Percentiles rank a stretch among this genome's conserved stretches.
Conservation (phyloP, 1,139 yeast genomes). For the Magnusiomyces fungicola region DNA sequence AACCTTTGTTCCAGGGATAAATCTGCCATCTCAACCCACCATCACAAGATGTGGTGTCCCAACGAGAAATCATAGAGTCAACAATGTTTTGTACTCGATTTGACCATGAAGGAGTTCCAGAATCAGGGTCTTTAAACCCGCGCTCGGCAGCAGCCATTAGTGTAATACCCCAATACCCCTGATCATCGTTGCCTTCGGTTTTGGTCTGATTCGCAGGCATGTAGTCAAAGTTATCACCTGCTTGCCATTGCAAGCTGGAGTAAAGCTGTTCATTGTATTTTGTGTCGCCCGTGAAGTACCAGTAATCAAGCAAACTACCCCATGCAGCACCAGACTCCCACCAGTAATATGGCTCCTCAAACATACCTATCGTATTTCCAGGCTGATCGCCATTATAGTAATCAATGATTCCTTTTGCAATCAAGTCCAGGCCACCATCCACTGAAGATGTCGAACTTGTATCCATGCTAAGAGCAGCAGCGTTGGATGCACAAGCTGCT, state of each 20-base stretch:
- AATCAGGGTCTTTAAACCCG: constrained; percentile 1
- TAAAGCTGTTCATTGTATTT: constrained; percentile 55
- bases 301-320: constrained; percentile 77
- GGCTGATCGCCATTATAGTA: constrained; percentile 71
- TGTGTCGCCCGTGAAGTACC: constrained; percentile 63
- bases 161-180: constrained; percentile 93
- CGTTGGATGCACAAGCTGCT: neutral
- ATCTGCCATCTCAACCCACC: constrained; percentile 98
- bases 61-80: constrained; percentile 38
- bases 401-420: constrained; percentile 71
- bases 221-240: constrained; percentile 68
- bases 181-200: constrained; percentile 98
- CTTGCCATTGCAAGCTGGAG: constrained; percentile 63
- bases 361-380: constrained; percentile 54
- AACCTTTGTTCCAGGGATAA: constrained; percentile 90
- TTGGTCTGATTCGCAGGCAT: constrained; percentile 85
- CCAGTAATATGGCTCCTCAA: constrained; percentile 86
- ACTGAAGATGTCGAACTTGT: constrained; percentile 30
- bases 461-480: constrained; percentile 15
- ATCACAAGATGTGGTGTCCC: constrained; percentile 67
- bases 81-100: constrained; percentile 6
- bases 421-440: constrained; percentile 46
- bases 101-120: constrained; percentile 5
- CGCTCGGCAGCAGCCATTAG: constrained; percentile 82
- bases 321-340: constrained; percentile 99